These are phyloP conservation scores for Diaporthe citri DNA, from an alignment of 2,329 filamentous ascomycete species.

Conservation along the genomic window DNA sequence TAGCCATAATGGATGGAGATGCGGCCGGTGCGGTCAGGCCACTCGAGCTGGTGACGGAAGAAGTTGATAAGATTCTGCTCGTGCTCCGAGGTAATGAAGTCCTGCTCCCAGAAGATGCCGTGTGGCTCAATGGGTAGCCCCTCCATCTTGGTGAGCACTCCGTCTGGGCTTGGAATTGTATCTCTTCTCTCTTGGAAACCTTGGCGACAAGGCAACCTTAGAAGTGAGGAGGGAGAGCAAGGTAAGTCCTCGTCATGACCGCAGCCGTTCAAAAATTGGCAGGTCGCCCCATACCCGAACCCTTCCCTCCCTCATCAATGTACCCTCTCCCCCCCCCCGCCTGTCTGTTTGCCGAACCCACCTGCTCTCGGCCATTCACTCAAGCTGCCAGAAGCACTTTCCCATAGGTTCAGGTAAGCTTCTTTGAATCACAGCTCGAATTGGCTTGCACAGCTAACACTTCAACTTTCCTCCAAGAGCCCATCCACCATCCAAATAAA, in stretches of 20 bases:
- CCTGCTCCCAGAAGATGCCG: slow-evolving; percentile 57
- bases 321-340: neutral
- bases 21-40: slow-evolving; percentile 60
- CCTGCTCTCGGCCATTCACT: neutral
- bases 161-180: neutral
- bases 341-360: neutral
- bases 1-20: slow-evolving; percentile 68
- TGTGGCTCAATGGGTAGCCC: slow-evolving; percentile 48
- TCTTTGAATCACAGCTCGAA: neutral
- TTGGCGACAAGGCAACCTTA: neutral
- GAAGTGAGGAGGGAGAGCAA: neutral
- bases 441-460: neutral
- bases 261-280: neutral
- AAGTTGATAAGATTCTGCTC: slow-evolving; percentile 58
- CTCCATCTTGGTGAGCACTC: slow-evolving; percentile 40
- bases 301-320: neutral
- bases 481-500: neutral
- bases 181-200: neutral
- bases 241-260: neutral
- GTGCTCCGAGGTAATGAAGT: slow-evolving; percentile 61
- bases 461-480: neutral
- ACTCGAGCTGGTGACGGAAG: slow-evolving; percentile 59
- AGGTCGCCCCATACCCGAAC: neutral
- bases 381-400: neutral
- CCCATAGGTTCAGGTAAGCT: neutral